These are phyloP conservation scores for Byssoonygena ceratinophila DNA, from an alignment of 2,329 filamentous ascomycete species.

Conservation along the genomic window DNA sequence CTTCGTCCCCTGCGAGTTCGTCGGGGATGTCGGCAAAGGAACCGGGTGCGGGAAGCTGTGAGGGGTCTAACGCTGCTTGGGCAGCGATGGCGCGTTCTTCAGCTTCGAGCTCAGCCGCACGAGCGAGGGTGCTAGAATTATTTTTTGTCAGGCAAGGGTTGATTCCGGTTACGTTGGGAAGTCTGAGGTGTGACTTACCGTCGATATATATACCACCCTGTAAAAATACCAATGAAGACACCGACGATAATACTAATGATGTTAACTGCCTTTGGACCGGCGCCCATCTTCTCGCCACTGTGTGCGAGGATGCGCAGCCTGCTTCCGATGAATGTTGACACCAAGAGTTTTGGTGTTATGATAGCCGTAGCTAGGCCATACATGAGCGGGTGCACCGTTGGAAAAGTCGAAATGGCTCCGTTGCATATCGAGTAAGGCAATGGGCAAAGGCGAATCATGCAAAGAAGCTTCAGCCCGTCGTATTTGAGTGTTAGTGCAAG, in stretches of 20 bases:
- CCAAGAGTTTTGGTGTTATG: conserved; percentile 73
- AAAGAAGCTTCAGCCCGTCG: conserved; percentile 78
- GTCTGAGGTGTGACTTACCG: conserved; percentile 31
- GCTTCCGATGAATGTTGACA: conserved; percentile 86
- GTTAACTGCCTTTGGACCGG: conserved; percentile 66
- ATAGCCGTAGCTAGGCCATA: conserved; percentile 76
- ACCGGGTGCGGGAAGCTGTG: conserved; percentile 15
- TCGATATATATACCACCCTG: conserved; percentile 77
- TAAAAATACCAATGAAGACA: conserved; percentile 57
- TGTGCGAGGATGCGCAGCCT: conserved; percentile 76
- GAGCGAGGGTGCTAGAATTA: conserved; percentile 36
- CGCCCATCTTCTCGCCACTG: conserved; percentile 69
- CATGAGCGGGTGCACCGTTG: conserved; percentile 63
- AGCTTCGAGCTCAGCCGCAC: conserved; percentile 40
- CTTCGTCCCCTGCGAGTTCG: conserved; percentile 35
- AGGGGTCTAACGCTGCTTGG: conserved; percentile 23
- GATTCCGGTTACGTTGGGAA: not conserved
- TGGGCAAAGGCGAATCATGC: conserved; percentile 86
- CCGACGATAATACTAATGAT: conserved; percentile 70
- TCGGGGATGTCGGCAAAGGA: conserved; percentile 31
- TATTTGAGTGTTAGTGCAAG: conserved; percentile 77
- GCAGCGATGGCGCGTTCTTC: conserved; percentile 36
- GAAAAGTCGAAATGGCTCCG: conserved; percentile 86
- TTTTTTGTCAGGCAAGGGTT: not conserved
- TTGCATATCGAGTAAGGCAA: conserved; percentile 89